Base-by-base conservation (phyloP, 1,284 basidiomycete species). In the Cronartium ribicola region DNA sequence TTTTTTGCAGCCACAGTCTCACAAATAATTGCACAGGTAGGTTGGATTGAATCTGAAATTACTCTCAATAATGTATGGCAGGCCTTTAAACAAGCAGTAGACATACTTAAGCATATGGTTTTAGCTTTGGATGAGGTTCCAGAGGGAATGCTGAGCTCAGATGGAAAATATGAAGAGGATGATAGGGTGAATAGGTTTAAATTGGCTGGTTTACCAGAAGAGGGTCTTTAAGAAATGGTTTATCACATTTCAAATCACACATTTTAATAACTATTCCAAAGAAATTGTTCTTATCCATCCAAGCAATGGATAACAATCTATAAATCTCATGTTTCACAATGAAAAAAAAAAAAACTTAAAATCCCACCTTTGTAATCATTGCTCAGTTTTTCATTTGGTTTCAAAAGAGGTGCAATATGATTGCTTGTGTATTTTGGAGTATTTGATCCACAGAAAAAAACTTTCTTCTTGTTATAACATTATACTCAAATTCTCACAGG, bases 381-480 rank as follows among this genome's bases (percentile, higher is more conserved):
- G 46, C 46, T 48, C 46, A 48, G n/a, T 48, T 48, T 48, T 48
- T 48, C n/a, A 48, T 48, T n/a, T 48, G 46, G 46, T n/a, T 48
- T 48, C 46, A 48, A 48, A 11, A 48, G 11, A 48, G 46, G n/a
- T 48, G 11, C 10, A 48, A n/a, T 48, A 48, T n/a, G n/a, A n/a
- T n/a, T n/a, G n/a, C n/a, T n/a, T n/a, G n/a, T n/a, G n/a, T n/a
- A n/a, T n/a, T n/a, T n/a, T n/a, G n/a, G n/a, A n/a, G n/a, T n/a
- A n/a, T n/a, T n/a, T n/a, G n/a, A n/a, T n/a, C n/a, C n/a, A n/a
- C n/a, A n/a, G n/a, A n/a, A n/a, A n/a, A n/a, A n/a, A n/a, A n/a
- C n/a, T n/a, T n/a, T n/a, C n/a, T n/a, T n/a, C n/a, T n/a, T n/a
- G n/a, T n/a, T n/a, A n/a, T n/a, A n/a, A n/a, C n/a, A n/a, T n/a